Base-by-base conservation (phyloP, 2,329 filamentous ascomycete species). In the Metarhizium robertsii region DNA sequence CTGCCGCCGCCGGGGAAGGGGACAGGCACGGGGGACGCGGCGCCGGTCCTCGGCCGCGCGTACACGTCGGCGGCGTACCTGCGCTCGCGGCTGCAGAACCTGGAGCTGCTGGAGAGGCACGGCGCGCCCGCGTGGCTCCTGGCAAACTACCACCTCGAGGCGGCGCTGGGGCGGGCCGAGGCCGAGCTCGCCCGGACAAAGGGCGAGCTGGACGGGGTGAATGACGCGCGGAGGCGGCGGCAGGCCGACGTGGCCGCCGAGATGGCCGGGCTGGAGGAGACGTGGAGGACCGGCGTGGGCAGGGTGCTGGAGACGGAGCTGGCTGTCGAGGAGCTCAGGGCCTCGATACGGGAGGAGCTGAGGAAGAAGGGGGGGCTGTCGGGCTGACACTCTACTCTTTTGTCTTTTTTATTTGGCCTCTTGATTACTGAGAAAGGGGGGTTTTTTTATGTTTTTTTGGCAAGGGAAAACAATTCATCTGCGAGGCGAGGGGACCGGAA, bases 41-140 rank as follows among this genome's bases (percentile, higher is more conserved):
- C 86, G 87, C 76, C 85, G 65, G 78, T 84, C 8, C 83, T 90
- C 40, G 76, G 81, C 14, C 73, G 68, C 49, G 75, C 79, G 52
- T 77, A 78, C 70, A 69, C 78, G 0, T 71, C 75, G 51, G 74
- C 72, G 46, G 67, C 75, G n/a, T 81, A 84, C 69, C 74, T 85
- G 13, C 61, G 67, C 13, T 65, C 71, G n/a, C 79, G 82, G 3
- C 68, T 74, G 40, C 64, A 75, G 36, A 78, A 83, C 70, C 81
- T 96, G 18, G 74, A 77, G 1, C 78, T 96, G n/a, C 80, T 96
- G 20, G 88, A 94, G 64, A 79, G 79, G 52, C 86, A 86, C 70
- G 94, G 92, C 61, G 90, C 90, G 73, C 96, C 96, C 69, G 87
- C 90, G 10, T 97, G 94, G 92, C 77, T 99, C 55, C 80, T 95